Evolutionary conservation across 2,329 filamentous ascomycete genomes (phyloP), one percentile per base, ranked within the genome.

Genomic region (Verticillium tricorpus): DNA sequence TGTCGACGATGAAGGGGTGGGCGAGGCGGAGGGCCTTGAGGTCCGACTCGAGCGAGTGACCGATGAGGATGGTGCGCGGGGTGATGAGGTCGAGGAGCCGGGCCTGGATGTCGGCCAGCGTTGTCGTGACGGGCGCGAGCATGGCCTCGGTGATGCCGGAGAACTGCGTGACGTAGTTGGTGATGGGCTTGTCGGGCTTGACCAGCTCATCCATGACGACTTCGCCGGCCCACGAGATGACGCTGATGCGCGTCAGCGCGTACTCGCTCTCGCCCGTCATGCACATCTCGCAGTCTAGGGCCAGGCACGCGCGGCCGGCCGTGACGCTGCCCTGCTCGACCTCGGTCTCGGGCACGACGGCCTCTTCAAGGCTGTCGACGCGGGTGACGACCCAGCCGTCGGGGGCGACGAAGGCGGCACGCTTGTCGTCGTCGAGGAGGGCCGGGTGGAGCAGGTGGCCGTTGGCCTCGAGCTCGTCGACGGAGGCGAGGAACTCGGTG

Each of bases 251-350:
- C 1, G 95, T 96, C 54, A 99, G 86, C 39, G 93, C 92, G 65
- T 90, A 92, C 66, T 91, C 85, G 57, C 87, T 87, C 64, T 89
- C 87, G 63, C 89, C 90, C 2, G 93, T 96, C 77, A 92, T 88
- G 73, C 93, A 97, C 95, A 99, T 99, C 76, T 99, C 95, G 76
- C 95, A 99, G 73, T 99, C 95, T 60, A 99, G 81, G 1, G 92
- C 89, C 57, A 96, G 79, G 12, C 97, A 79, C 40, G 89, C 84
- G 65, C 92, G 86, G 39, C 93, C 95, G 34, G 87, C 91, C 0
- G 92, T 96, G 62, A 97, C 79, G 73, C 92, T 94, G 61, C 93
- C 94, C 67, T 88, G 79, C 74, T 96, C 82, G 62, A 96, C 87
- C 60, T 93, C 85, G 5, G 76, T 74, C 58, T 93, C 89, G 2